Evolutionary conservation across 306 rosid genomes (phyloP).

Genomic region (Castanea crenata): DNA sequence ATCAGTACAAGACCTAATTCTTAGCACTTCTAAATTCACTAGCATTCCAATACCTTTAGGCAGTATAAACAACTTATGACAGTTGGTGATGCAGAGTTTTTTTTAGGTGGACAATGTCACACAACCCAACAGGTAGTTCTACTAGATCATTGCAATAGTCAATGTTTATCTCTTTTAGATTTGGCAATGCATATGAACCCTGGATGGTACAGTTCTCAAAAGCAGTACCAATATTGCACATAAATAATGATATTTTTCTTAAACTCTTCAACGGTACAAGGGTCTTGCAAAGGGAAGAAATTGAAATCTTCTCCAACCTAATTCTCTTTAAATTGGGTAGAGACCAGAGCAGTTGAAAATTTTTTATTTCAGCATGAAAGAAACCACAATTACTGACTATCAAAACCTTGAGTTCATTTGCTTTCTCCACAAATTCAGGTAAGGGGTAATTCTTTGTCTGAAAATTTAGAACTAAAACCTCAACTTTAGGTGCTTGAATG

Average conservation of each 20-base stretch:
- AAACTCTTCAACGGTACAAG: conserved; percentile 13
- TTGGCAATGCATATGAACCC: conserved; percentile 33
- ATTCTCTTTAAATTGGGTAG: conserved; percentile 25
- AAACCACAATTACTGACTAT: conserved; percentile 28
- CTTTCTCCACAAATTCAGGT: conserved; percentile 17
- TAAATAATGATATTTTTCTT: conserved; percentile 34
- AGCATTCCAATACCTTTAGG: conserved; percentile 23
- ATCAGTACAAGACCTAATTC: conserved; percentile 35
- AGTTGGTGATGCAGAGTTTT: conserved; percentile 36
- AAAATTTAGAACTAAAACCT: conserved; percentile 37
- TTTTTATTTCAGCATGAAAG: conserved; percentile 2
- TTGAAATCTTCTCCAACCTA: conserved; percentile 25
- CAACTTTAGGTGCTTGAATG: conserved; percentile 22
- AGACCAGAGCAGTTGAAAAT: conserved; percentile 11
- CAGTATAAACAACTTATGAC: conserved; percentile 21
- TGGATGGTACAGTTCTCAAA: conserved; percentile 19
- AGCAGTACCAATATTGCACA: conserved; percentile 30
- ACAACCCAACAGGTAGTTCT: conserved; percentile 26
- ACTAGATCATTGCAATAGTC: conserved; percentile 31
- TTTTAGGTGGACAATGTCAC: conserved; percentile 14
- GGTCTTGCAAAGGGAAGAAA: conserved; percentile 15
- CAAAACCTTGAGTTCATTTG: conserved; percentile 32
- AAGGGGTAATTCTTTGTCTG: conserved; percentile 13
- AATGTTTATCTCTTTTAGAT: conserved; percentile 30
- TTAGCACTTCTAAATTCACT: conserved; percentile 17